phyloP scores from a whole-genome alignment of 768 basidiomycete species.

The Holtermanniella nyarrowii region DNA sequence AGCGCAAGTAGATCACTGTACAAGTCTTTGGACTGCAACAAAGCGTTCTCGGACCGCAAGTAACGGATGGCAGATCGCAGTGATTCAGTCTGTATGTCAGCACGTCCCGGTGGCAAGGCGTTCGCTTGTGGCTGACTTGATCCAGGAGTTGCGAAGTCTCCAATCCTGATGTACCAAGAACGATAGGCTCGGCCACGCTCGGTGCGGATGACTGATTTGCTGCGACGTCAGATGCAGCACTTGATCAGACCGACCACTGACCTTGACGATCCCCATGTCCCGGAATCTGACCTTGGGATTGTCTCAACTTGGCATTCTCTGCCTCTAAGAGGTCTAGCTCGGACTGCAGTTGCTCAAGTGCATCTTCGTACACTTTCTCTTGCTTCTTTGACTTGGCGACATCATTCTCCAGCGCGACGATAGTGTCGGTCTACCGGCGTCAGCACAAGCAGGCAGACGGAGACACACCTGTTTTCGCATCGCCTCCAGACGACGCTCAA shows the following conservation, averaged over 20 bases:
- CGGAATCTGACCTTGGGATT: conserved; percentile 45
- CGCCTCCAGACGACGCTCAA: conserved; percentile 85
- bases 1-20: conserved; percentile 69
- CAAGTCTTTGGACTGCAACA: conserved; percentile 84
- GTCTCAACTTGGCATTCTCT: conserved; percentile 67
- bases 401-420: conserved; percentile 69
- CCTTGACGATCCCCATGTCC: conserved; percentile 60
- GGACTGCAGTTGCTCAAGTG: conserved; percentile 81
- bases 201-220: conserved; percentile 46
- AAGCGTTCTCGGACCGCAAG: conserved; percentile 86
- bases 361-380: conserved; percentile 81
- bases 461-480: conserved; percentile 64
- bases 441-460: background rate
- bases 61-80: conserved; percentile 84
- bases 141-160: conserved; percentile 82
- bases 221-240: background rate
- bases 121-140: conserved; percentile 66
- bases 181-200: conserved; percentile 53
- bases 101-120: background rate
- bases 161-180: conserved; percentile 60
- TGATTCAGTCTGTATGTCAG: conserved; percentile 60
- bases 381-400: conserved; percentile 73
- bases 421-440: conserved; percentile 52
- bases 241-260: conserved; percentile 36
- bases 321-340: conserved; percentile 79